A percentile compares a stretch with the other conserved stretches of the same genome.
phyloP scores from a whole-genome alignment of 208 protist genomes.

The Crithidia thermophila region DNA sequence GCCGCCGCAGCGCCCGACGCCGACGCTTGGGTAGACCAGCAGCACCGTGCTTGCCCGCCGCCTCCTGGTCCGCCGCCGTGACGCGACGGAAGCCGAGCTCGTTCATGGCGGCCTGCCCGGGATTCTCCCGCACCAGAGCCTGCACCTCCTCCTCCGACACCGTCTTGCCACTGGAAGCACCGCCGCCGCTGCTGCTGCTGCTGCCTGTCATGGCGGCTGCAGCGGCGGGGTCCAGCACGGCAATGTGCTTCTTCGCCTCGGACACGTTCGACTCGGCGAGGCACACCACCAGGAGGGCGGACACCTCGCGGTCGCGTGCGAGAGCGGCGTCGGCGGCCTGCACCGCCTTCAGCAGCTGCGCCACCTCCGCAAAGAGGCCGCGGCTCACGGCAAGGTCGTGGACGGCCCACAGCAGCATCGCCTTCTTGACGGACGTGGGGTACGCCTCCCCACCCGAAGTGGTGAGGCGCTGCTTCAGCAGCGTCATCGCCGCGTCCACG shows the following conservation, averaged over 20 bases:
- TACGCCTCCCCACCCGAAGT: neutral
- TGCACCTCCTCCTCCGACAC: conserved; percentile 42
- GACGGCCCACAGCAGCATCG: conserved; percentile 67
- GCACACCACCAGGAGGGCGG: conserved; percentile 56
- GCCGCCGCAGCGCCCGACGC: conserved; percentile 46
- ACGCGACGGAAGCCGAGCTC: conserved; percentile 64
- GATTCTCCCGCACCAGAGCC: conserved; percentile 39
- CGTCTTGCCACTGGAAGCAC: neutral
- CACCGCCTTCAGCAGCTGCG: conserved; percentile 42
- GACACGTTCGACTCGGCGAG: conserved; percentile 63
- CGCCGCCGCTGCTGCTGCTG: neutral
- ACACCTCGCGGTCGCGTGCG: conserved; percentile 41
- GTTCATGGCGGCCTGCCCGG: conserved; percentile 54
- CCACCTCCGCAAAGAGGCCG: conserved; percentile 45
- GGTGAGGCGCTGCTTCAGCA: conserved; percentile 41
- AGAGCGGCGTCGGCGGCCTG: conserved; percentile 37
- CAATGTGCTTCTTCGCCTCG: conserved; percentile 26
- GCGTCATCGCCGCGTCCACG: conserved; percentile 30
- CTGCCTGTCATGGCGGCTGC: conserved; percentile 12
- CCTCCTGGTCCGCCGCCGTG: conserved; percentile 29
- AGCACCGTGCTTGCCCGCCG: neutral
- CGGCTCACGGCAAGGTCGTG: conserved; percentile 46
- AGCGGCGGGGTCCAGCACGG: conserved; percentile 14
- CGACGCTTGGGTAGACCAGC: conserved; percentile 35
- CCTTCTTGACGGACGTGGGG: conserved; percentile 25